Evolutionary conservation across 768 basidiomycete species (phyloP), one percentile per base, ranked within the genome.

Genomic region (Hypsizygus marmoreus): DNA sequence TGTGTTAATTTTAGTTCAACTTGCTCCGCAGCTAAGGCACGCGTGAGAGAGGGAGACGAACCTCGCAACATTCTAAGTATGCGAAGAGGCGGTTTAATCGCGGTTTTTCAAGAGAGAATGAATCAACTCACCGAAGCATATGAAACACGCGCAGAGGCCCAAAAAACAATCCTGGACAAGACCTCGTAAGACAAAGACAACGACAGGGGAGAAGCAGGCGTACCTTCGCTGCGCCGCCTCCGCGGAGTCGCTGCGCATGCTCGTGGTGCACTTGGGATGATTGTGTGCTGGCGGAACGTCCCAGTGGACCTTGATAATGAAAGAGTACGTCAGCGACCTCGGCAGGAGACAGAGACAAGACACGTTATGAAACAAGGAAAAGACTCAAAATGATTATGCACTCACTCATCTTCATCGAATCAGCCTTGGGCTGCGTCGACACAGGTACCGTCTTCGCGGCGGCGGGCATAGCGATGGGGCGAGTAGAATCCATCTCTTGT

Each of bases 61-160:
- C 84, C 76, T 86, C 83, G 75, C 83, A 88, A 50, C 83, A 84
- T 58, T 87, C 84, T 86, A n/a, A n/a, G n/a, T n/a, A n/a, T n/a
- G 42, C 26, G 11, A 22, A 14, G 2, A 6, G 12, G 16, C 6
- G 7, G 14, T 8, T n/a, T 12, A 10, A n/a, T n/a, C n/a, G 17
- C 20, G 6, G 5, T 6, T 1, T 16, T 35, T 13, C 6, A 10
- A 32, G 12, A 40, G 7, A 9, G 5, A 36, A 10, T 11, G 28
- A 11, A 22, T 19, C 19, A 11, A 64, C 83, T 55, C 51, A 84
- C 83, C 86, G 60, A 80, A 88, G 68, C 86, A 88, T 17, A 89
- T 55, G 76, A 87, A 88, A 60, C 84, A 86, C 22, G 72, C 80
- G 26, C 86, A 5, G 13, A 76, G 41, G 14, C 73, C 82, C 20